These are phyloP conservation scores for Penicillium sp. DNA, from an alignment of 2,329 filamentous ascomycete genomes.

Conservation along the genomic window DNA sequence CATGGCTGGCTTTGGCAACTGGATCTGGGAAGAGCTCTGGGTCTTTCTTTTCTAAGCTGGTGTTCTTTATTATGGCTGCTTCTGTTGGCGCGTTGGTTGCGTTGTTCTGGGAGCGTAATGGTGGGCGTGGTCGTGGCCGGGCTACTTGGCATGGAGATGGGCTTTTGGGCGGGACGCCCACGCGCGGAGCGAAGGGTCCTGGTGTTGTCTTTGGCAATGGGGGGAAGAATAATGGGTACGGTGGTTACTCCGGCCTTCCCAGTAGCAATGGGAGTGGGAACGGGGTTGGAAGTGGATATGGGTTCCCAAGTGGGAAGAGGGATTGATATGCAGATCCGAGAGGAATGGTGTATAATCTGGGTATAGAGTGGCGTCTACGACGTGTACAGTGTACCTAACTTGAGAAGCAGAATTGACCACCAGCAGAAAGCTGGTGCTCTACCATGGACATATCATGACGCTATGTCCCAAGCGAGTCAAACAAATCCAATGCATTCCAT, in stretches of 20 bases:
- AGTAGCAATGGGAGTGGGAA: slow-evolving; percentile 26
- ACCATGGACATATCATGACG: neutral
- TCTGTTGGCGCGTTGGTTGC: slow-evolving; percentile 36
- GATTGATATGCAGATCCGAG: slow-evolving; percentile 31
- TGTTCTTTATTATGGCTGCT: slow-evolving; percentile 39
- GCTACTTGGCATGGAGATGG: slow-evolving; percentile 47
- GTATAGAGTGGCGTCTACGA: slow-evolving; percentile 2
- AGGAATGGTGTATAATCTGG: slow-evolving; percentile 7
- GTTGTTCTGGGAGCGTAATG: slow-evolving; percentile 39
- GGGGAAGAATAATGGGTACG: slow-evolving; percentile 55
- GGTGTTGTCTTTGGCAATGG: slow-evolving; percentile 56
- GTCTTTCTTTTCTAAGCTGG: slow-evolving; percentile 30
- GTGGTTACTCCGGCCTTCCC: slow-evolving; percentile 50
- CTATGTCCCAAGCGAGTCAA: slow-evolving; percentile 6
- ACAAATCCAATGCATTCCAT: slow-evolving; percentile 24
- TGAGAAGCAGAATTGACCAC: neutral
- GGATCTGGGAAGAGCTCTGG: slow-evolving; percentile 7
- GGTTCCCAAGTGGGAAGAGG: slow-evolving; percentile 42
- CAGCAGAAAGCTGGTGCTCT: neutral
- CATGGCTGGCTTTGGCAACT: slow-evolving; percentile 16
- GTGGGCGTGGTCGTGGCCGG: slow-evolving; percentile 20
- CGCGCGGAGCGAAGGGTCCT: slow-evolving; percentile 42
- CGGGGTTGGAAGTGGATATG: slow-evolving; percentile 30
- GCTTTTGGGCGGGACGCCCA: slow-evolving; percentile 45
- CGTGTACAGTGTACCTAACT: slow-evolving; percentile 13